Evolutionary conservation across 202 grass and related monocot species (phyloP).

Genomic region (Eragrostis tef): DNA sequence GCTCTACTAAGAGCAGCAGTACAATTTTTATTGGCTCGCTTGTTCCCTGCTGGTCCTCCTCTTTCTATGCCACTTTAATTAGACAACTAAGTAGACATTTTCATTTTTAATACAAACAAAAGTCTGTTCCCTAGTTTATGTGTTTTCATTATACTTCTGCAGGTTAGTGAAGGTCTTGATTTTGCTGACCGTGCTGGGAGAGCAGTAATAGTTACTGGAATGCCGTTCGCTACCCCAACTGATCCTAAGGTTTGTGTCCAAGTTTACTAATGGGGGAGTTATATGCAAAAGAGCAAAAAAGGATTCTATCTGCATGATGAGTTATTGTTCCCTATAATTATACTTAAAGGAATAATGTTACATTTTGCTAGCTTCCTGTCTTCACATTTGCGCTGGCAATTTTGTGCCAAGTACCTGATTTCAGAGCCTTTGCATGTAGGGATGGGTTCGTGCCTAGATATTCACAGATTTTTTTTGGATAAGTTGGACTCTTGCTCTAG

Average conservation of each 20-base stretch:
- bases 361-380: conserved; percentile 13
- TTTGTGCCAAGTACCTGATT: conserved; percentile 26
- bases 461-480: not conserved
- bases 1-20: conserved; percentile 27
- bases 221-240: conserved; percentile 84
- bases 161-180: conserved; percentile 99
- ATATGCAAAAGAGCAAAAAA: not conserved
- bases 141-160: conserved; percentile 51
- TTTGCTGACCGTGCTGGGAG: conserved; percentile 96
- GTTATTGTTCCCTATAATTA: conserved; percentile 12
- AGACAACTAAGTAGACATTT: conserved; percentile 13
- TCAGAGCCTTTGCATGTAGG: conserved; percentile 9
- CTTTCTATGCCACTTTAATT: not conserved
- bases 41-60: not conserved
- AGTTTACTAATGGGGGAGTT: conserved; percentile 7
- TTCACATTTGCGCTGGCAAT: not conserved
- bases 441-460: not conserved
- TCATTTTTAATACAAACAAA: not conserved
- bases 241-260: conserved; percentile 78
- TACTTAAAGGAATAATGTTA: not conserved
- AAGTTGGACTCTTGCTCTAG: conserved; percentile 37
- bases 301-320: conserved; percentile 10
- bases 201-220: conserved; percentile 92
- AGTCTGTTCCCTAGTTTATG: conserved; percentile 12
- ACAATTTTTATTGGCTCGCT: not conserved